Percentiles rank a stretch among this genome's conserved stretches.
phyloP scores from a whole-genome alignment of 257 asterid genomes.

The Cynanchum wilfordii region DNA sequence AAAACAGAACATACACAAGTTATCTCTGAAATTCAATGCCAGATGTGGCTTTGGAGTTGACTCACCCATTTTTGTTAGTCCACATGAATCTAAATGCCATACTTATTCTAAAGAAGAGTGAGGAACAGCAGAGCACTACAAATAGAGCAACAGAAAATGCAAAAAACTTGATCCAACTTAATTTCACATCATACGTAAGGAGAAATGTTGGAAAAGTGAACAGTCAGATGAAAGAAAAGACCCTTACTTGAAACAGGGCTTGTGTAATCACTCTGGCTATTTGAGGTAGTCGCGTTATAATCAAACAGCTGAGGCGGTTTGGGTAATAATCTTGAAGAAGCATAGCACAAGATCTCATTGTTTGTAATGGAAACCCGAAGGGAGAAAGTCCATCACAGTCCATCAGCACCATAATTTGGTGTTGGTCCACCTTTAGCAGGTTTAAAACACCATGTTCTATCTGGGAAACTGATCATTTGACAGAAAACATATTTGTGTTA shows the following conservation, averaged over 20 bases:
- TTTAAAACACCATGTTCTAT: conserved; percentile 36
- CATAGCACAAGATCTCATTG: conserved; percentile 44
- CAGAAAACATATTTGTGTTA: conserved; percentile 1
- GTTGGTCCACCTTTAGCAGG: conserved; percentile 27
- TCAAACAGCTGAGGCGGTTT: conserved; percentile 34
- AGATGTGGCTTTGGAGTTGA: not conserved
- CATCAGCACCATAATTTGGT: conserved; percentile 40
- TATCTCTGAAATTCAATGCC: not conserved
- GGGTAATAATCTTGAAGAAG: conserved; percentile 51
- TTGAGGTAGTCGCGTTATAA: conserved; percentile 36
- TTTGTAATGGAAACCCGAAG: conserved; percentile 38
- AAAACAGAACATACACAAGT: not conserved
- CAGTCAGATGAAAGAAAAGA: not conserved
- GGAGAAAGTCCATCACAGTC: conserved; percentile 47
- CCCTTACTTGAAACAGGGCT: conserved; percentile 36
- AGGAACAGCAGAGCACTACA: not conserved
- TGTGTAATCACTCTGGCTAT: conserved; percentile 37
- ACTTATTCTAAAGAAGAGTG: not conserved
- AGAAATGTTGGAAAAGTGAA: not conserved
- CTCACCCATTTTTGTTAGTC: not conserved
- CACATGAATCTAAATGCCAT: not conserved
- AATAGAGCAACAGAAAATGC: not conserved
- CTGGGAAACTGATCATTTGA: conserved; percentile 35
- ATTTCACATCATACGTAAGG: not conserved
- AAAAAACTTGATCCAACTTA: not conserved